phyloP scores from a whole-genome alignment of 306 rosid species.

The Biancaea sappan region DNA sequence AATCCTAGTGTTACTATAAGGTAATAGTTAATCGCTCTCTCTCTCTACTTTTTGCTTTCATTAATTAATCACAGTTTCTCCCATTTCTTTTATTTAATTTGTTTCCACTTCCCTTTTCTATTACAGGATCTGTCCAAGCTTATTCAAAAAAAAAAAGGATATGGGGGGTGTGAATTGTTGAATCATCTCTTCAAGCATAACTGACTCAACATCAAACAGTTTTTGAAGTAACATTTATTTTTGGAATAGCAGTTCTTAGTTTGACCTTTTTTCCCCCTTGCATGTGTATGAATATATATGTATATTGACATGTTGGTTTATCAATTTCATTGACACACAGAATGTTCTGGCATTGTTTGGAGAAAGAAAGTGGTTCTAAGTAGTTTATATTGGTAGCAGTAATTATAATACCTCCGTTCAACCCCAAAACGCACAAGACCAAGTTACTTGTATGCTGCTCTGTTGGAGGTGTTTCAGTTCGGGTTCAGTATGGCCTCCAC shows the following conservation, averaged over 20 bases:
- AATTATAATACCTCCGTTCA: not conserved
- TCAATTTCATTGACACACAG: not conserved
- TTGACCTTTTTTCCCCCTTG: not conserved
- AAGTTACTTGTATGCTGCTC: not conserved
- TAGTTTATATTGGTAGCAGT: not conserved
- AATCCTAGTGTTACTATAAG: conserved; percentile 37
- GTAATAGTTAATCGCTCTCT: conserved; percentile 13
- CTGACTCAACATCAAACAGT: conserved; percentile 6
- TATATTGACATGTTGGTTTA: conserved; percentile 3
- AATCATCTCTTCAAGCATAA: conserved; percentile 20
- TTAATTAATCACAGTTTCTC: conserved; percentile 9
- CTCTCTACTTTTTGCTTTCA: not conserved
- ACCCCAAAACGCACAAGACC: not conserved
- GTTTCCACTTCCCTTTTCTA: conserved; percentile 17
- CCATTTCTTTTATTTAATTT: not conserved
- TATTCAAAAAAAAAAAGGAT: not conserved
- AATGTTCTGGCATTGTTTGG: not conserved
- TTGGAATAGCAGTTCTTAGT: not conserved
- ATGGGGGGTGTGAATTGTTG: conserved; percentile 22
- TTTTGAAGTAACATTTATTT: not conserved
- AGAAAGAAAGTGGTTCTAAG: conserved; percentile 4
- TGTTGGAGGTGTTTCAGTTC: no score
- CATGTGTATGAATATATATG: not conserved
- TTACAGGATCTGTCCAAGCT: conserved; percentile 22
- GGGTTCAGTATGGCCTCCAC: no score